phyloP scores from a whole-genome alignment of 352 stramenopile species.

The Blastocystis sp. region DNA sequence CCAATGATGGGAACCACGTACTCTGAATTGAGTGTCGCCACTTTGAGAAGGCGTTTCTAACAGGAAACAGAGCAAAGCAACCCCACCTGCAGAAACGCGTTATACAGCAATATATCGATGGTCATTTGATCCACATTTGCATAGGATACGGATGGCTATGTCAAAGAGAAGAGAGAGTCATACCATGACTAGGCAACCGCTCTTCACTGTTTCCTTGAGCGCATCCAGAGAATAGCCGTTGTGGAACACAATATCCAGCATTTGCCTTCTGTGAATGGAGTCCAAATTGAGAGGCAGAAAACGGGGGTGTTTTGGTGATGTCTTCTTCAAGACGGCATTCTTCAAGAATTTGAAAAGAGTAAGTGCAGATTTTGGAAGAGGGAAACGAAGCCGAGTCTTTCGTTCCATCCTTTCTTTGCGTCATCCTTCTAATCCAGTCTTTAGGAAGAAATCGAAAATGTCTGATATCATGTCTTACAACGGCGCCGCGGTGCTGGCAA shows the following conservation, averaged over 20 bases:
- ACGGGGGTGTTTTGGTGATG: neutral
- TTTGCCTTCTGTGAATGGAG: neutral
- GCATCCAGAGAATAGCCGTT: neutral
- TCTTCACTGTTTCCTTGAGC: neutral
- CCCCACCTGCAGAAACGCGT: neutral
- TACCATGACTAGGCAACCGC: neutral
- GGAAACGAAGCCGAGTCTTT: neutral
- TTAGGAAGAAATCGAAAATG: conserved; percentile 75
- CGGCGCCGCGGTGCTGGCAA: conserved; percentile 95
- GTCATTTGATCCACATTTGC: conserved; percentile 66
- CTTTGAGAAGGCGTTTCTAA: neutral
- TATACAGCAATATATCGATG: conserved; percentile 34
- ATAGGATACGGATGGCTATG: conserved; percentile 50
- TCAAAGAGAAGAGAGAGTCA: neutral
- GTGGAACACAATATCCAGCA: neutral
- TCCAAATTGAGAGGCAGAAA: neutral
- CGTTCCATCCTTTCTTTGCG: neutral
- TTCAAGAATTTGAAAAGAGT: neutral
- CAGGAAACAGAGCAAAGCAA: neutral
- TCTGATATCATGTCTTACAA: conserved; percentile 92
- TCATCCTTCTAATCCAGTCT: neutral
- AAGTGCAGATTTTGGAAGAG: neutral
- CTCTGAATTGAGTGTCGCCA: conserved; percentile 10
- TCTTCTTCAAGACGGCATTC: neutral
- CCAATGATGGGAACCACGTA: conserved; percentile 33